These are phyloP conservation scores for Candida schatavii DNA, from an alignment of 805 yeast species.

Conservation along the genomic window DNA sequence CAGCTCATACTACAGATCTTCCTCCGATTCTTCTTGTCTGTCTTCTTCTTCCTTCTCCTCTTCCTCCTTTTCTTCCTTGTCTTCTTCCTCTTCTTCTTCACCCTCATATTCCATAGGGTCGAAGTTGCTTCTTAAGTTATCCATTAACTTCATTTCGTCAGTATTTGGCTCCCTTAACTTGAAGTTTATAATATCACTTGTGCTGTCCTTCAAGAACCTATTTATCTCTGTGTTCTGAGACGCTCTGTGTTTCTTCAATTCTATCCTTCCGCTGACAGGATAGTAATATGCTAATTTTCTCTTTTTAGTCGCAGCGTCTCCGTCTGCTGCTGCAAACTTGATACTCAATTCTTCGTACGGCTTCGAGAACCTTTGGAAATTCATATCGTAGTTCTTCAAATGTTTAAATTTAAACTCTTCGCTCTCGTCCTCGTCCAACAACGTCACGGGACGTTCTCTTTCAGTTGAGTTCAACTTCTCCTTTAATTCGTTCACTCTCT, in stretches of 20 bases:
- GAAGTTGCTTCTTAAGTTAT: conserved; percentile 60
- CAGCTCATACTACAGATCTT: too few relatives aligned
- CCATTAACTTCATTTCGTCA: conserved; percentile 65
- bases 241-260: conserved; percentile 81
- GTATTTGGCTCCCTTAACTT: conserved; percentile 71
- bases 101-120: conserved; percentile 80
- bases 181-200: conserved; percentile 60
- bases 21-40: conserved; percentile 5
- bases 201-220: conserved; percentile 52
- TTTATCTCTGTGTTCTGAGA: conserved; percentile 53
- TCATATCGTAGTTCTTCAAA: conserved; percentile 78
- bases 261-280: conserved; percentile 75
- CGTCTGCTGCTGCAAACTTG: conserved; percentile 45
- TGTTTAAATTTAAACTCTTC: conserved; percentile 57
- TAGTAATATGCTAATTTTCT: conserved; percentile 65
- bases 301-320: conserved; percentile 31
- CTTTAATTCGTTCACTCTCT: conserved; percentile 20
- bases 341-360: conserved; percentile 67
- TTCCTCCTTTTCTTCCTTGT: conserved; percentile 20
- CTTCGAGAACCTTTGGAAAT: conserved; percentile 42
- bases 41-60: conserved; percentile 12
- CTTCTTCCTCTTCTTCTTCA: conserved; percentile 50
- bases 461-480: conserved; percentile 35
- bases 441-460: conserved; percentile 40
- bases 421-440: conserved; percentile 43